Percentiles rank a stretch among this genome's conserved stretches.
Evolutionary conservation across 176 grass and related monocot genomes (phyloP).

Genomic region (Ensete ventricosum): DNA sequence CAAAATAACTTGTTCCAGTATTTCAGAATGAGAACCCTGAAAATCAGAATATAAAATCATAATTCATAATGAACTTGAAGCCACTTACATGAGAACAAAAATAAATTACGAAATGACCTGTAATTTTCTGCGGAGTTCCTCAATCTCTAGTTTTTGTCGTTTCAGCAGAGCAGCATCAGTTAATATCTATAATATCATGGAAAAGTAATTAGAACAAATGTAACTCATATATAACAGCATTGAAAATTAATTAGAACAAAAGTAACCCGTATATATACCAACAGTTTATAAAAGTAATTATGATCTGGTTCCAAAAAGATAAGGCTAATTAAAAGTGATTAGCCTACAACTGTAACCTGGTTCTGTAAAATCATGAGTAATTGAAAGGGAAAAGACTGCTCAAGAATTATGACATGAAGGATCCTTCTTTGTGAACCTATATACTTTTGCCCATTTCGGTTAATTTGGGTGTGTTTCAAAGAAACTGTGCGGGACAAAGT

Average conservation of each 20-base stretch:
- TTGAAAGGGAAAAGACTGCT: background rate
- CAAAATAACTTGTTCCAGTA: slow-evolving; percentile 78
- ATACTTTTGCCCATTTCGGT: background rate
- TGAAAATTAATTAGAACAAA: slow-evolving; percentile 6
- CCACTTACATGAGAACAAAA: background rate
- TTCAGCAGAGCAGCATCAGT: slow-evolving; percentile 92
- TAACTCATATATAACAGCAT: background rate
- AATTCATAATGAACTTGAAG: background rate
- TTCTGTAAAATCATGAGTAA: background rate
- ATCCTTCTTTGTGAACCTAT: background rate
- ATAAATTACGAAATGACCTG: slow-evolving; percentile 43
- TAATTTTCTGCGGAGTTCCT: slow-evolving; percentile 74
- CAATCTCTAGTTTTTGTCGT: slow-evolving; percentile 86
- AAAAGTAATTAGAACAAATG: background rate
- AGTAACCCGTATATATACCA: background rate
- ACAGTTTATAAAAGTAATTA: no score
- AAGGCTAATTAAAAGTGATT: background rate
- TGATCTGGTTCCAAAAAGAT: background rate
- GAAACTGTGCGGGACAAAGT: background rate
- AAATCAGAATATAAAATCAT: background rate
- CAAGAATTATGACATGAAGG: background rate
- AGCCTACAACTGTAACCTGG: background rate
- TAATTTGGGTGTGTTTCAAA: background rate
- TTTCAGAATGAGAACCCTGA: slow-evolving; percentile 94
- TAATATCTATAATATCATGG: slow-evolving; percentile 41